Evolutionary conservation across 768 basidiomycete genomes (phyloP), one percentile per base, ranked within the genome.

Genomic region (Rhizopogon vinicolor): DNA sequence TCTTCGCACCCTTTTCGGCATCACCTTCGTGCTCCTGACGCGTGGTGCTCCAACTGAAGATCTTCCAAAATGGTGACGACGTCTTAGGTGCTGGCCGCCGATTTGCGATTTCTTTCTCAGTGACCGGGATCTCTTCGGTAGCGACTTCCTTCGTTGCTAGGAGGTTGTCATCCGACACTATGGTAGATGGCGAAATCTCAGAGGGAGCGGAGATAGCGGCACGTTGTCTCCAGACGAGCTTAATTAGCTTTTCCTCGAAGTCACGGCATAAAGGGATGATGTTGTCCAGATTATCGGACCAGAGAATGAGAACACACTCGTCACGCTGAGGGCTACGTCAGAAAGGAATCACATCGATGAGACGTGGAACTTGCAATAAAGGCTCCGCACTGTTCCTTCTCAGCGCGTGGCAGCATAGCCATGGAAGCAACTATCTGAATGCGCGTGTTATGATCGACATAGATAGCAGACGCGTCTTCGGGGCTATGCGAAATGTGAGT

Each of bases 381-480:
- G 12, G 93, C 93, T 18, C 86, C 93, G 49, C 88, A 92, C 63
- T 94, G 92, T 65, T 94, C 92, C 74, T 93, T 94, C 66, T 94
- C 89, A 7, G 91, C 91, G 41, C 80, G 78, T 6, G 86, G 82
- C 41, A 95, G 74, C 54, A 81, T 77, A 51, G 66, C 63, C 61
- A 94, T 83, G 14, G 81, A 81, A 56, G 90, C 86, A 25, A 95
- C 68, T 54, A 95, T 84, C 70, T 95, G 93, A 51, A 95, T 94
- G 6, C 91, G 86, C 1, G 91, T 94, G 65, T 93, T 84, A 53
- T 70, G 67, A 70, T 91, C 89, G 57, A 95, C 79, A 62, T 85
- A 85, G 58, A 91, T 82, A 31, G 80, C 82, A 9, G 68, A 68
- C 1, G 80, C 79, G 60, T 86, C 80, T 5, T 86, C 84, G 16